Evolutionary conservation across 23 red algal genomes (phyloP).

Genomic region (Gracilaria domingensis): DNA sequence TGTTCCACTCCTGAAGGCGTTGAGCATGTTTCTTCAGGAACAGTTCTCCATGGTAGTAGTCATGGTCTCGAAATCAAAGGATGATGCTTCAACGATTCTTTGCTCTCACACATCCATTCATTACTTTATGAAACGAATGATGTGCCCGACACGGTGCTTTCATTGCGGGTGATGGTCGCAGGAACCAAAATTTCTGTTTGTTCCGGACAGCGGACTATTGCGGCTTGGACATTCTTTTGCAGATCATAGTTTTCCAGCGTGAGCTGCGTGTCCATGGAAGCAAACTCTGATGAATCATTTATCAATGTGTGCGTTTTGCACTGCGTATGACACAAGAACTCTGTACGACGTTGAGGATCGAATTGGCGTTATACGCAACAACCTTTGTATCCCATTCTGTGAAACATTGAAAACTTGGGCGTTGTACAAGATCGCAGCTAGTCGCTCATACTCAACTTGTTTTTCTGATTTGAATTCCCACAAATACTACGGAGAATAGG

Average conservation of each 20-base stretch:
- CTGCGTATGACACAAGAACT: background rate
- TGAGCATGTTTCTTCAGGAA: background rate
- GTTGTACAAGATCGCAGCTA: background rate
- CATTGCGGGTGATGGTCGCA: conserved; percentile 6
- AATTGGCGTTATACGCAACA: background rate
- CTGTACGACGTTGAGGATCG: background rate
- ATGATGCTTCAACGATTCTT: background rate
- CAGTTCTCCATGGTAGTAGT: conserved; percentile 17
- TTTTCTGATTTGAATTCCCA: background rate
- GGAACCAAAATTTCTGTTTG: conserved; percentile 1
- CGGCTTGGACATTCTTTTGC: background rate
- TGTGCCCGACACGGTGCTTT: background rate
- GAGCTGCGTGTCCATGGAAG: background rate
- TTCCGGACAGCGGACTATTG: background rate
- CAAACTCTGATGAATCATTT: background rate
- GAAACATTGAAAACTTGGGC: conserved; percentile 6
- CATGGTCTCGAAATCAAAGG: background rate
- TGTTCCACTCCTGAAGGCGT: background rate
- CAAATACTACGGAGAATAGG: too few relatives aligned
- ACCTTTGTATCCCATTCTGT: background rate
- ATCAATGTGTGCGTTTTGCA: background rate
- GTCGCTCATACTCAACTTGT: background rate
- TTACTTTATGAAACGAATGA: background rate
- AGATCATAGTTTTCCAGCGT: background rate
- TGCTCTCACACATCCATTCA: background rate